These are phyloP conservation scores for Herpotrichia juniperi DNA, from an alignment of 2,329 filamentous ascomycete species.

Conservation along the genomic window DNA sequence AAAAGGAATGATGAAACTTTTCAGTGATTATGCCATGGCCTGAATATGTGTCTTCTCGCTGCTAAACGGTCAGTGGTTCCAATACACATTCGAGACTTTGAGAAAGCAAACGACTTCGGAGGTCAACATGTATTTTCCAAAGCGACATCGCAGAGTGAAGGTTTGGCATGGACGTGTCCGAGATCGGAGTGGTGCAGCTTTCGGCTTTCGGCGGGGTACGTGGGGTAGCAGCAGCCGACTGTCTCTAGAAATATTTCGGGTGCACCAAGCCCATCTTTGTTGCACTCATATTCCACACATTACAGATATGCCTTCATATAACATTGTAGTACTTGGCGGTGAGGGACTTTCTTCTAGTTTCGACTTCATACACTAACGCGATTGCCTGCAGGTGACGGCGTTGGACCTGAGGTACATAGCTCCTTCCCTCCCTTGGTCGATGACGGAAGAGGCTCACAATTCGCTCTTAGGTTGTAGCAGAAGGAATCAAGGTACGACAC, in stretches of 20 bases:
- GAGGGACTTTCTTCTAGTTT: constrained; percentile 14
- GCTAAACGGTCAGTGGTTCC: too few relatives aligned
- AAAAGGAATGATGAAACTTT: too few relatives aligned
- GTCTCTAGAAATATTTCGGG: neutral
- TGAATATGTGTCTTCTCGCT: too few relatives aligned
- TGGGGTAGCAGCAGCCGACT: neutral
- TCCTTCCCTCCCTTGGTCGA: neutral
- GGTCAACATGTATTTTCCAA: too few relatives aligned
- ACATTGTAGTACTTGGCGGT: constrained; percentile 51
- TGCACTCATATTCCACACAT: neutral
- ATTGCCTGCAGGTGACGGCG: constrained; percentile 45
- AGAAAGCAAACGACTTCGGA: too few relatives aligned
- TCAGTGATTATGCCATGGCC: too few relatives aligned
- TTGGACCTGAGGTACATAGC: constrained; percentile 47
- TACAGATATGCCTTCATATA: constrained; percentile 46
- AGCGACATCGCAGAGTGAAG: neutral
- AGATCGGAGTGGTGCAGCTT: neutral
- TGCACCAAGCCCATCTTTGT: neutral
- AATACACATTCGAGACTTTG: too few relatives aligned
- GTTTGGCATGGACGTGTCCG: neutral
- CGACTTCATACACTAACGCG: constrained; percentile 11
- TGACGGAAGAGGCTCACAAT: constrained; percentile 22
- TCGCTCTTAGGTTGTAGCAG: constrained; percentile 70
- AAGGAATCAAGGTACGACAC: constrained; percentile 77
- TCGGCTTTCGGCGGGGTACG: constrained; percentile 2